Conservation (phyloP, 2,329 filamentous ascomycete species). For the Trichophyton benhamiae region DNA sequence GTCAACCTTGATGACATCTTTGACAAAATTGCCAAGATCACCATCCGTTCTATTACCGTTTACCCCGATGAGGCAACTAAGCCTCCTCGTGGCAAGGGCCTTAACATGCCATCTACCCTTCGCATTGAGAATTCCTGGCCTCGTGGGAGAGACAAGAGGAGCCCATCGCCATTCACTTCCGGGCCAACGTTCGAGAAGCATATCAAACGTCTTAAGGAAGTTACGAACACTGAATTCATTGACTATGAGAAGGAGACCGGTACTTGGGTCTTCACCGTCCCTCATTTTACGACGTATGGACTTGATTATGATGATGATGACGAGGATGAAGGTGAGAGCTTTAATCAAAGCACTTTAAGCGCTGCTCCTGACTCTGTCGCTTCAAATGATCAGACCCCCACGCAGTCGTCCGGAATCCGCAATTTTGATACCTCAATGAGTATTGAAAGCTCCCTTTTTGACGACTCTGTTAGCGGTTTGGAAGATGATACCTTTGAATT, state of each 20-base stretch:
- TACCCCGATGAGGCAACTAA: conserved; percentile 67
- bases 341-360: conserved; percentile 41
- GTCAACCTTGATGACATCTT: conserved; percentile 71
- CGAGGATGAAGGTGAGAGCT: conserved; percentile 37
- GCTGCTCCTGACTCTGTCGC: conserved; percentile 39
- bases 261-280: conserved; percentile 83
- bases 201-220: conserved; percentile 64
- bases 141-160: conserved; percentile 50
- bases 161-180: conserved; percentile 45
- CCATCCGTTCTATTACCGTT: conserved; percentile 70
- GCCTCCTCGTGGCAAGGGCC: conserved; percentile 69
- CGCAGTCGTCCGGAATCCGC: conserved; percentile 18
- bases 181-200: conserved; percentile 67
- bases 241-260: conserved; percentile 68
- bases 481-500: conserved; percentile 49
- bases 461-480: conserved; percentile 26
- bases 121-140: conserved; percentile 90
- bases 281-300: conserved; percentile 93
- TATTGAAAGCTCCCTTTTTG: conserved; percentile 30
- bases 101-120: conserved; percentile 84
- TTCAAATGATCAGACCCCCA: conserved; percentile 27
- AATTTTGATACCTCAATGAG: conserved; percentile 29
- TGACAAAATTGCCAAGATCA: conserved; percentile 62
- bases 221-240: conserved; percentile 69
- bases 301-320: conserved; percentile 70